phyloP scores from a whole-genome alignment of 2,329 filamentous ascomycete genomes.

The Delphinella strobiligena region DNA sequence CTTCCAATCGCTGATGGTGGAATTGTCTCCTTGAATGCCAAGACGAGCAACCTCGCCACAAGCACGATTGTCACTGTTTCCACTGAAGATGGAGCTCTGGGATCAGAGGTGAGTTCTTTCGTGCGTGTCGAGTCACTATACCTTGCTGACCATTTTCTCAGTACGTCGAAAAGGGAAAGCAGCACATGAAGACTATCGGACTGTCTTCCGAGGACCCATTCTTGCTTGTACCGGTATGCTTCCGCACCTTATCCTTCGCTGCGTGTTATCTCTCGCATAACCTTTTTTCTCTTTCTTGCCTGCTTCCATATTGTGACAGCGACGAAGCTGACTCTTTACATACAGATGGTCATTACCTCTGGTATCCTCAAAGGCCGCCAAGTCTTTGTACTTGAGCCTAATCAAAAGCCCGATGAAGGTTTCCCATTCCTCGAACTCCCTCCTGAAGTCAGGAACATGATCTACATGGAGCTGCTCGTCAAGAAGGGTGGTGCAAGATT shows the following conservation, averaged over 20 bases:
- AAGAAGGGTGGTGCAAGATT: neutral
- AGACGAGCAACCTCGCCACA: neutral
- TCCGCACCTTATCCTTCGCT: neutral
- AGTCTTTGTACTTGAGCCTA: slow-evolving; percentile 11
- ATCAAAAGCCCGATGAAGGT: slow-evolving; percentile 1
- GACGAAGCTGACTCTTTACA: no score
- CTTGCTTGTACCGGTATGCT: slow-evolving; percentile 1
- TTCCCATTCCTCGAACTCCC: slow-evolving; percentile 11
- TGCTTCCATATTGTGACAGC: no score
- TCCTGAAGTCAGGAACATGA: slow-evolving; percentile 13
- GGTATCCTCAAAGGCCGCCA: slow-evolving; percentile 10
- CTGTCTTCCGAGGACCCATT: slow-evolving; percentile 5
- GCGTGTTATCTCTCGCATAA: neutral
- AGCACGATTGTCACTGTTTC: neutral
- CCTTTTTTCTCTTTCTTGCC: no score
- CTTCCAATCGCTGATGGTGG: neutral
- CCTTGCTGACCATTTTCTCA: neutral
- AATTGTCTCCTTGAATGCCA: neutral
- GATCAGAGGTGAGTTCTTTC: neutral
- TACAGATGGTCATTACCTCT: slow-evolving; percentile 8
- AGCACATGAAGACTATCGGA: neutral
- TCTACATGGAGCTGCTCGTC: slow-evolving; percentile 10
- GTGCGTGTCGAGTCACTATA: no score
- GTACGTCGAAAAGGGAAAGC: neutral
- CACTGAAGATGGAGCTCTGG: neutral